A percentile compares a stretch with the other conserved stretches of the same genome.
Conservation (phyloP, 495 filamentous ascomycete species). For the Penicillium subrubescens region DNA sequence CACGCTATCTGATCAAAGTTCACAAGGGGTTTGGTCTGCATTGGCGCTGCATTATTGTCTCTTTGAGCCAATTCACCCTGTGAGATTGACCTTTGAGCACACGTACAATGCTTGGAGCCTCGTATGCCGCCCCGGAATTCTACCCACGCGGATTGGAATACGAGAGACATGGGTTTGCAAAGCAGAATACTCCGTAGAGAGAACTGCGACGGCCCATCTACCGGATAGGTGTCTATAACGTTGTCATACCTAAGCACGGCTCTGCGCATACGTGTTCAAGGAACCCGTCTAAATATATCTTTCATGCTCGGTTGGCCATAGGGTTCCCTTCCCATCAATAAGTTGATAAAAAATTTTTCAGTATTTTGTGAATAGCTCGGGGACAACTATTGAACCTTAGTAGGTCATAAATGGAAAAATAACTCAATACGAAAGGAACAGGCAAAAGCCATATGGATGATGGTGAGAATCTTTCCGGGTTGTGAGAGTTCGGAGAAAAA, state of each 20-base stretch:
- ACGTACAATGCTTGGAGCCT: neutral
- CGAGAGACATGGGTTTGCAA: too few species aligned
- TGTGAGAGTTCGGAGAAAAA: neutral
- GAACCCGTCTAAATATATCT: too few species aligned
- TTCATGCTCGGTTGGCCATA: too few species aligned
- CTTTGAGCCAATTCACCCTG: neutral
- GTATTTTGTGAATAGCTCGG: too few species aligned
- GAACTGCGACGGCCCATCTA: too few species aligned
- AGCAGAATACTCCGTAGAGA: too few species aligned
- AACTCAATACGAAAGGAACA: neutral
- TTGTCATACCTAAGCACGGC: too few species aligned
- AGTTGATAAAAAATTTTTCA: too few species aligned
- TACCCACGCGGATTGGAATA: neutral
- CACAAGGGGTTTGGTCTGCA: neutral
- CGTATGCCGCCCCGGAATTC: neutral
- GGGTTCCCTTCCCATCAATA: too few species aligned
- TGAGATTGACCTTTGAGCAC: neutral
- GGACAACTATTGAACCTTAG: neutral
- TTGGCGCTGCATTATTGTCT: neutral
- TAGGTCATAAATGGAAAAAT: neutral
- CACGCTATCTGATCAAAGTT: neutral
- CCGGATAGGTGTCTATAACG: too few species aligned
- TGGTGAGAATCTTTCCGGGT: neutral
- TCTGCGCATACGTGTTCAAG: too few species aligned
- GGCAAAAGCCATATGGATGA: too few species aligned